These are phyloP conservation scores for Pulveroboletus sp. DNA, from an alignment of 768 basidiomycete genomes.

Conservation along the genomic window DNA sequence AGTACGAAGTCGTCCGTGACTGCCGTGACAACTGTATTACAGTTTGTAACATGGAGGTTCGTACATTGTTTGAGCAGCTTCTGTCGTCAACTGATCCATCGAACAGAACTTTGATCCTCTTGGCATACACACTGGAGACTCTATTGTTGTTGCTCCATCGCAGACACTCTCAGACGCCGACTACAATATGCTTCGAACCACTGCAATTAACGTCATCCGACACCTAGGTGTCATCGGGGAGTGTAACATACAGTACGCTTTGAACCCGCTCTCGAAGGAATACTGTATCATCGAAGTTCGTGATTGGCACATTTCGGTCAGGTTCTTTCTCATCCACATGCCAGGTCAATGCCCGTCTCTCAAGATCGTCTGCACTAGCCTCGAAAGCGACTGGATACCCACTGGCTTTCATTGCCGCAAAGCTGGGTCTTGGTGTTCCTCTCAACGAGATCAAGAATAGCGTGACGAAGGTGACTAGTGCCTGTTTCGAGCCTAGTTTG, in stretches of 20 bases:
- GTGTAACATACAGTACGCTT: conserved; percentile 98
- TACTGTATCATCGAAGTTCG: conserved; percentile 97
- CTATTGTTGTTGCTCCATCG: conserved; percentile 96
- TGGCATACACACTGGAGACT: conserved; percentile 98
- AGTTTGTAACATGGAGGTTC: conserved; percentile 99
- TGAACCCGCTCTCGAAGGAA: conserved; percentile 92
- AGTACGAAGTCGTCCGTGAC: conserved; percentile 98
- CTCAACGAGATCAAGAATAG: conserved; percentile 98
- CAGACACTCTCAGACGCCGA: conserved; percentile 99
- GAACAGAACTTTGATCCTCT: conserved; percentile 96
- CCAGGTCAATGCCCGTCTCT: conserved; percentile 93
- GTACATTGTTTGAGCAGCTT: conserved; percentile 22
- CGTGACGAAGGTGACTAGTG: conserved; percentile 93
- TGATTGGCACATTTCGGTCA: conserved; percentile 4
- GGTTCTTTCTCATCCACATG: conserved; percentile 2
- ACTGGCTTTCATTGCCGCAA: conserved; percentile 96
- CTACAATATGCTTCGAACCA: conserved; percentile 98
- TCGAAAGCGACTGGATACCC: conserved; percentile 99
- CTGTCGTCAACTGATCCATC: background rate
- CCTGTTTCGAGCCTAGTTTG: conserved; percentile 97
- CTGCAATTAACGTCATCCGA: conserved; percentile 98
- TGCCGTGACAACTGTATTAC: conserved; percentile 99
- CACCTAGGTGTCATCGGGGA: conserved; percentile 97
- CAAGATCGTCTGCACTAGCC: conserved; percentile 94
- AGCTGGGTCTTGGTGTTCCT: conserved; percentile 95